Evolutionary conservation across 2,329 filamentous ascomycete species (phyloP).

Genomic region (Nemania sp.): DNA sequence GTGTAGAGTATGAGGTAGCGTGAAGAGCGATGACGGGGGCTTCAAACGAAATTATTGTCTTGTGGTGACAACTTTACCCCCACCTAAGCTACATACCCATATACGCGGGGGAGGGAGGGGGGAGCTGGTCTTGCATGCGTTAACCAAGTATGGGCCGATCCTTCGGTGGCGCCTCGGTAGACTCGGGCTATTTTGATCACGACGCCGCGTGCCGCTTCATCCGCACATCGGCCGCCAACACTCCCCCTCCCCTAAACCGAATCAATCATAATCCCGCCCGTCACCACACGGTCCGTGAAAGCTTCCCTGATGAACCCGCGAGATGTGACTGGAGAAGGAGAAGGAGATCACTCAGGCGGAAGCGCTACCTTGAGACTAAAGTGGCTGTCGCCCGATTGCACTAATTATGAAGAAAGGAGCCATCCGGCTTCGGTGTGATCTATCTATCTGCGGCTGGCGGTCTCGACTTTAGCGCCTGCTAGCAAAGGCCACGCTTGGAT

Average conservation of each 20-base stretch:
- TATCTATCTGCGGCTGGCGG: conserved; percentile 60
- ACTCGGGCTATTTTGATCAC: conserved; percentile 36
- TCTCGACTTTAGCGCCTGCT: conserved; percentile 54
- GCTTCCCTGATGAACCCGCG: conserved; percentile 60
- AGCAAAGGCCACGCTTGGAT: conserved; percentile 53
- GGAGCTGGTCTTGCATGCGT: too few relatives aligned
- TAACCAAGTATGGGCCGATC: too few relatives aligned
- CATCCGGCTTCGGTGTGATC: conserved; percentile 18
- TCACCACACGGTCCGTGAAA: conserved; percentile 55
- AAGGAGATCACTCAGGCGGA: conserved; percentile 50
- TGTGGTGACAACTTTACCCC: conserved; percentile 61
- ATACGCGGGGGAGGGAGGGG: too few relatives aligned
- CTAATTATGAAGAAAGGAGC: conserved; percentile 57
- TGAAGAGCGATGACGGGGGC: conserved; percentile 64
- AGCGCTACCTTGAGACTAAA: conserved; percentile 64
- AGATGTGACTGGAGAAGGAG: conserved; percentile 49
- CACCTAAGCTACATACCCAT: neutral
- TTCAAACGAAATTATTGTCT: conserved; percentile 66
- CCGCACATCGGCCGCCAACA: conserved; percentile 59
- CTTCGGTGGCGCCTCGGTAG: neutral
- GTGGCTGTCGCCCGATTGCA: conserved; percentile 62
- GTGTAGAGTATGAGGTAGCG: conserved; percentile 70
- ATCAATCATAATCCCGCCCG: conserved; percentile 69
- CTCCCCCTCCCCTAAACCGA: conserved; percentile 59
- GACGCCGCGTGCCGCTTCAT: conserved; percentile 68